Base-by-base conservation (phyloP, 345 rosid genomes). In the Brassica juncea region DNA sequence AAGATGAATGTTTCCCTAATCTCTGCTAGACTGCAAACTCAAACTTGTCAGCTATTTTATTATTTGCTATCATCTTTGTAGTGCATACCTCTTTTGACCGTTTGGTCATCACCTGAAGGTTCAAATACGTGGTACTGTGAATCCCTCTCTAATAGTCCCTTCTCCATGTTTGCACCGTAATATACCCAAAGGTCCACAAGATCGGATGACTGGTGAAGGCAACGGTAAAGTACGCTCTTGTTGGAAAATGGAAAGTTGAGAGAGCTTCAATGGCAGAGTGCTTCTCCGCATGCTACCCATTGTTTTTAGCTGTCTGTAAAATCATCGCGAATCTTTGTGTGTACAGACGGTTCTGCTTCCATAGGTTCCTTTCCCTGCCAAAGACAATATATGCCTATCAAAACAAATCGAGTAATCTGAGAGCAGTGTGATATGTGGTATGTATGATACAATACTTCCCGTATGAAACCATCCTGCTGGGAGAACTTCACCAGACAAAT, bases 211-310 rank as follows among this genome's bases (percentile, higher is more conserved):
- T 10, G 75, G 54, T 34, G 65, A 70, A 61, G 74, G 68, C 1
- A 15, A 31, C 25, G 25, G 25, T 23, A 23, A 23, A 70, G 61
- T 55, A 71, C 14, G 72, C 66, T 72, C 77, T 78, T 57, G 62
- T 42, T 72, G 72, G 27, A 65, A 42, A 71, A 23, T 66, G 60
- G 27, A 52, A 27, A 59, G 66, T 54, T 34, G 30, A 55, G 16
- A 37, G 72, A 55, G 14, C 64, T 68, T 86, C 84, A 93, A 66
- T 88, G 89, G 91, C 97, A 87, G 66, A 95, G 80, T 19, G 96
- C 82, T 82, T 90, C 94, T 75, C 98, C 97, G 3, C 64, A 59
- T 75, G 73, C 86, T 68, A 96, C 97, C 99, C 99, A 96, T 19
- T 82, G 83, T 71, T 83, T 89, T 80, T 93, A 96, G 83, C 90